These are phyloP conservation scores for Volvariella surrecta DNA, from an alignment of 1,284 basidiomycete species.

Conservation along the genomic window DNA sequence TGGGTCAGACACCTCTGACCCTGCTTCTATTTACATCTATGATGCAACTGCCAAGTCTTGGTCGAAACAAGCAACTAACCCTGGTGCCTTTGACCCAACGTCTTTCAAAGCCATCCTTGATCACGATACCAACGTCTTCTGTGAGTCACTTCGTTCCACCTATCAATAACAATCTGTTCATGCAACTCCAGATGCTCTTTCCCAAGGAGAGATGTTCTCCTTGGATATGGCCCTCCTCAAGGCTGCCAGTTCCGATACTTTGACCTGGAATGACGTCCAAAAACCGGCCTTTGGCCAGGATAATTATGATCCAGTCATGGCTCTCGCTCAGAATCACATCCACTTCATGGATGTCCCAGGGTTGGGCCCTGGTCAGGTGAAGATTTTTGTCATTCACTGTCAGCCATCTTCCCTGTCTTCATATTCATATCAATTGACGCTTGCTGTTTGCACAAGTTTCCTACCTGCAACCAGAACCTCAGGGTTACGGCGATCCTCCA, in stretches of 20 bases:
- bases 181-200: constrained; percentile 46
- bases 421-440: no score
- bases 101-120: constrained; percentile 66
- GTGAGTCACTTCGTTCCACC: constrained; percentile 25
- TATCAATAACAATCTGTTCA: constrained; percentile 4
- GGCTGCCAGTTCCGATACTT: constrained; percentile 43
- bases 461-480: constrained; percentile 72
- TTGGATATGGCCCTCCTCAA: constrained; percentile 60
- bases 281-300: constrained; percentile 41
- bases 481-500: constrained; percentile 47
- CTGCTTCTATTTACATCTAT: constrained; percentile 61
- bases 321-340: constrained; percentile 71
- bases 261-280: constrained; percentile 57
- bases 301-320: constrained; percentile 65
- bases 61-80: constrained; percentile 48
- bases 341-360: constrained; percentile 73
- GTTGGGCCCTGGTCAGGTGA: constrained; percentile 54
- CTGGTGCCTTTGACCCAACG: constrained; percentile 45
- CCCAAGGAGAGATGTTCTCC: constrained; percentile 49
- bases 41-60: constrained; percentile 55
- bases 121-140: constrained; percentile 85
- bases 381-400: constrained; percentile 89
- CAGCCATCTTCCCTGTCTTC: constrained; percentile 20
- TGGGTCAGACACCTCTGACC: constrained; percentile 61
- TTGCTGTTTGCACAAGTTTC: no score